Evolutionary conservation across 2,329 filamentous ascomycete species (phyloP), one percentile per base, ranked within the genome.

Genomic region (Phaeomoniella chlamydospora): DNA sequence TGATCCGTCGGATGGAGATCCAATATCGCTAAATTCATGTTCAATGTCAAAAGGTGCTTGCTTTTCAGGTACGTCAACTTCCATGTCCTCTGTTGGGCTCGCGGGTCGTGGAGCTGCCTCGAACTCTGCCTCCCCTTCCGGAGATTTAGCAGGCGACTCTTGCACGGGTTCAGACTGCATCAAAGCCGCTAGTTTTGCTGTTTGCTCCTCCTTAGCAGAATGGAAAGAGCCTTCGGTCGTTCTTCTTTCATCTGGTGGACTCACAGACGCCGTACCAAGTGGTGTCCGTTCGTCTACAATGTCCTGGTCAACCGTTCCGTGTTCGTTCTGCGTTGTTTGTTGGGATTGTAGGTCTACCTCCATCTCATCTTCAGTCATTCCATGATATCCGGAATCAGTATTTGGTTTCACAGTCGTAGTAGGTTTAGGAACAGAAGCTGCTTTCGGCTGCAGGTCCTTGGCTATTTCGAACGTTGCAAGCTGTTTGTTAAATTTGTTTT

Each of bases 321-420:
- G n/a, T 19, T 18, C 15, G 15, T 34, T 29, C 33, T 41, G 34
- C 14, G 18, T 14, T 13, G 33, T 17, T 5, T 36, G 19, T 5
- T 38, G 26, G 14, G 35, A 17, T 11, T 41, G 38, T 18, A 34
- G 18, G 36, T 59, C 54, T 39, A 58, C 44, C 16, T 62, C 56
- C 32, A 58, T 54, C 14, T 58, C 58, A 29, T 57, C 52, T 34
- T 59, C 56, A 19, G 51, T 48, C 51, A 64, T 58, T 29, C 59
- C 61, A 52, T 66, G 61, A 37, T 66, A 65, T 6, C 62, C 63
- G 0, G 63, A 66, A 41, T 64, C 61, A 31, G 55, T 56, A 33
- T 53, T 52, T 1, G 54, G 48, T 37, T 58, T 57, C 2, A 57
- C 58, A 4, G 17, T 10, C 15, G 32, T 17, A 12, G 9, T 6